Evolutionary conservation across 225 moss, liverwort and hornwort genomes (phyloP).

Genomic region (Pseudisothecium myosuroides): DNA sequence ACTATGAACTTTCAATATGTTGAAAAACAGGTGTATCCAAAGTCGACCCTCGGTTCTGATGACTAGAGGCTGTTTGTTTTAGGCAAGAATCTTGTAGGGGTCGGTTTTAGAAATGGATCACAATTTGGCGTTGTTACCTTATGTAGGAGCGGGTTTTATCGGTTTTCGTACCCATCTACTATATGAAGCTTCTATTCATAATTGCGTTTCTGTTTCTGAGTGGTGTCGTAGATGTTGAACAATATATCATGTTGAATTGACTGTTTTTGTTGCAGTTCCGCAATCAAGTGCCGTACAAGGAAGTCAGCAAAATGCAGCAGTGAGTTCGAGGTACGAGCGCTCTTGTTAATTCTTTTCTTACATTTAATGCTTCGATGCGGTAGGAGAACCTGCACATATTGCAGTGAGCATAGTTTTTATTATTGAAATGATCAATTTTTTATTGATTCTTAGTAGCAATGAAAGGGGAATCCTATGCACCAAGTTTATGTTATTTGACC

Average conservation of each 20-base stretch:
- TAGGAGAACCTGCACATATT: neutral
- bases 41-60: neutral
- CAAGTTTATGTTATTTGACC: neutral
- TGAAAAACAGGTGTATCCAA: neutral
- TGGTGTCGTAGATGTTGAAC: neutral
- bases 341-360: neutral
- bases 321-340: conserved; percentile 3
- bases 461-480: neutral
- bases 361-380: neutral
- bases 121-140: neutral
- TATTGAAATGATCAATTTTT: neutral
- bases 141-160: neutral
- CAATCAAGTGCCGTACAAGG: conserved; percentile 4
- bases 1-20: no score
- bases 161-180: neutral
- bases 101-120: neutral
- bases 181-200: neutral
- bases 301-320: conserved; percentile 11
- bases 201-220: neutral
- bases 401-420: neutral
- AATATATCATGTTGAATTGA: neutral
- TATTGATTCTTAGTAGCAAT: neutral
- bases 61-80: neutral
- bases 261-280: conserved; percentile 8
- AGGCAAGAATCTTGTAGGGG: neutral